Evolutionary conservation across 345 rosid genomes (phyloP), one percentile per base, ranked within the genome.

Genomic region (Gynandropsis gynandra): DNA sequence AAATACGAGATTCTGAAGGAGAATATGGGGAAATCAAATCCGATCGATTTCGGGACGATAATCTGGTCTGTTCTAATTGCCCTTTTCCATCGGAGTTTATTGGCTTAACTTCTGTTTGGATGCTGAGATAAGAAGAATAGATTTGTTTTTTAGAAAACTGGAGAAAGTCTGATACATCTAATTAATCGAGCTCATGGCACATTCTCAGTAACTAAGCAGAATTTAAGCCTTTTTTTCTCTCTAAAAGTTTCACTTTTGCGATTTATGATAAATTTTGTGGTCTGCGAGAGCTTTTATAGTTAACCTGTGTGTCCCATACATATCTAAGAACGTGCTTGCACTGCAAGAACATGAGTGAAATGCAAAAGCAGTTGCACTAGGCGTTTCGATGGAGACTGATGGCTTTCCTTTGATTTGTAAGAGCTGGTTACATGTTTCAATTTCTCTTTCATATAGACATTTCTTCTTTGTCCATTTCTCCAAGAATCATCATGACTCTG

Each of bases 321-420:
- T 68, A 47, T 68, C 55, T 74, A 71, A 76, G 78, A 75, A 59
- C 82, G 42, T 51, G 76, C 76, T 66, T 70, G 72, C 72, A 62
- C 71, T 62, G 55, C 45, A 70, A 77, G 80, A 74, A 49, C 24
- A 16, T 44, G 24, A 44, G 21, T 37, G 41, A 37, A 39, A 74
- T 77, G 67, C 75, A 70, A 50, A n/a, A n/a, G 44, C 56, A 51
- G 41, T 32, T 50, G 29, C 44, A 52, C 70, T 74, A 68, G 80
- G 72, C 78, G 64, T 79, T 66, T 37, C 74, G 65, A 42, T 69
- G 75, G 79, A 72, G 78, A 74, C 73, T 75, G 83, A 68, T 73
- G 82, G 74, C 79, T 68, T 72, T 54, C 68, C 70, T 59, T 52
- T 1, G 63, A 80, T 77, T 83, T 56, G 87, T 83, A 81, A 83